Percentiles rank a stretch among this genome's conserved stretches.
phyloP scores from a whole-genome alignment of 1,284 basidiomycete genomes.

The Xanthoconium separans region DNA sequence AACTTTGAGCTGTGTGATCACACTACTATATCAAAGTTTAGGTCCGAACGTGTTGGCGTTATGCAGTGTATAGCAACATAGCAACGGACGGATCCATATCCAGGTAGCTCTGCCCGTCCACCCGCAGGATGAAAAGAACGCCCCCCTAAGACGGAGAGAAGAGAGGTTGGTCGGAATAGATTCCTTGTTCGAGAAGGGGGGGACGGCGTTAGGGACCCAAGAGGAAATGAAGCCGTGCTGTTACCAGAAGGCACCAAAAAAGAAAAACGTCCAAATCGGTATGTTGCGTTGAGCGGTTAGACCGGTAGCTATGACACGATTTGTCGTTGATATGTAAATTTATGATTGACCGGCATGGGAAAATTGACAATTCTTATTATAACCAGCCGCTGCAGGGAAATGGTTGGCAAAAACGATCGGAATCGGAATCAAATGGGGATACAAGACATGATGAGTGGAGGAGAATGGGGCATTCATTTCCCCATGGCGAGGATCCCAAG shows the following conservation, averaged over 20 bases:
- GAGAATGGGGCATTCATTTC: slow-evolving; percentile 19
- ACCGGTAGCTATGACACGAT: slow-evolving; percentile 26
- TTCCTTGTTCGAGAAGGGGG: slow-evolving; percentile 11
- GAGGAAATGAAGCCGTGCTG: slow-evolving; percentile 6
- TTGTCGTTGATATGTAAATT: slow-evolving; percentile 6
- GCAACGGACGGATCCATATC: slow-evolving; percentile 17
- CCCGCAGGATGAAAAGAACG: slow-evolving; percentile 1
- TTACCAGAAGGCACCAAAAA: not conserved
- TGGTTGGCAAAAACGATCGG: slow-evolving; percentile 5
- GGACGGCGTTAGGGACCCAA: slow-evolving; percentile 9
- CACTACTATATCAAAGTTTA: slow-evolving; percentile 10
- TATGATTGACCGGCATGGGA: slow-evolving; percentile 27
- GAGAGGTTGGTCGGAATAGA: slow-evolving; percentile 3
- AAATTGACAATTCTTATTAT: slow-evolving; percentile 17
- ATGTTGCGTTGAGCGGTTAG: slow-evolving; percentile 5
- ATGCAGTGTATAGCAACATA: slow-evolving; percentile 3
- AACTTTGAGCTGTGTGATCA: not conserved
- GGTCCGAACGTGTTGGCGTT: not conserved
- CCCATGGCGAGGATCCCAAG: slow-evolving; percentile 10
- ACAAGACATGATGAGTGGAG: slow-evolving; percentile 3
- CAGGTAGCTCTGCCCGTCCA: slow-evolving; percentile 16
- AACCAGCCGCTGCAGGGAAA: slow-evolving; percentile 9
- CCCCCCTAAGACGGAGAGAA: not conserved
- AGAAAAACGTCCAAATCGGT: slow-evolving; percentile 1
- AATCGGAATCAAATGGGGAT: slow-evolving; percentile 21